Evolutionary conservation across 352 stramenopile genomes (phyloP), one percentile per base, ranked within the genome.

Genomic region (Pythium pyrilobum): DNA sequence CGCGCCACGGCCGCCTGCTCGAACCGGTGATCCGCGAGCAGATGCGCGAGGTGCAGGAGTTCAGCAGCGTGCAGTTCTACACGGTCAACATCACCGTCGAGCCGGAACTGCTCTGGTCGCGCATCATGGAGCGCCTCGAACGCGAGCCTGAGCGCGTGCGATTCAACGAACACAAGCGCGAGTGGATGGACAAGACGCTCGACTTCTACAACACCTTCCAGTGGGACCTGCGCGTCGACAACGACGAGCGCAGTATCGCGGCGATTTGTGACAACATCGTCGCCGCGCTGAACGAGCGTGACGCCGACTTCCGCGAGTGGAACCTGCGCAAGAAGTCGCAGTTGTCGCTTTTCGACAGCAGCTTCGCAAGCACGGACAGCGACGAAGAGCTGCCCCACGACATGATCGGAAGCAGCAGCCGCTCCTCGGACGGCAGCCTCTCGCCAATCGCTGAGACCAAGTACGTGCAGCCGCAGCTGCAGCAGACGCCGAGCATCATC

Each of bases 171-270:
- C 81, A 90, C 71, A 89, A 94, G 66, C 66, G 75, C 13, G 66
- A 74, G 49, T 92, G 84, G 81, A 93, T 95, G 83, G 81, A 94
- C 38, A 55, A 87, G 49, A 91, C 80, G 36, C 59, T 92, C 12
- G 71, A 62, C 1, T 92, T 92, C 54, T 95, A 95, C 64, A 72
- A 91, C 49, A 49, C 33, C 13, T 94, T 94, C 46, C 31, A 56
- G 23, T 95, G 85, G 85, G 85, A 94, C 61, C 59, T 92, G 21
- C 75, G 69, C 11, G 71, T 92, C 13, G 27, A 66, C 20, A 95
- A 94, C 54, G 76, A 85, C 41, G 67, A 81, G 11, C 62, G 59
- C 29, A 84, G 70, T 21, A 65, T 92, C 21, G 32, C 63, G 13
- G 66, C 58, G 18, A 80, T 92, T 40, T 78, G 73, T 4, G 68